A percentile compares a stretch with the other conserved stretches of the same genome.
These are phyloP conservation scores for Saitozyma podzolica DNA, from an alignment of 768 basidiomycete genomes.

Conservation along the genomic window DNA sequence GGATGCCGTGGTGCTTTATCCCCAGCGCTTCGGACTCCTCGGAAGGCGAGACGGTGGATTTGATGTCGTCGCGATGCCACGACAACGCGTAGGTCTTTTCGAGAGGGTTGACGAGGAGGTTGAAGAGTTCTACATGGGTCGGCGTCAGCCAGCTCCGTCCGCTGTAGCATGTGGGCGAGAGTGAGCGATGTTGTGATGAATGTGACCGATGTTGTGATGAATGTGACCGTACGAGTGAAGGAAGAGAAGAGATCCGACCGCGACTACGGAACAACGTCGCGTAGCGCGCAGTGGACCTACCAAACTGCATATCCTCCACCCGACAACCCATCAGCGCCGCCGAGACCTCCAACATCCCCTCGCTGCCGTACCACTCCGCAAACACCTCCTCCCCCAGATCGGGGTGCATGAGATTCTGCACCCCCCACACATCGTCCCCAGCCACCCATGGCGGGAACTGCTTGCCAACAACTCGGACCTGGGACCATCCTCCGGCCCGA, in stretches of 20 bases:
- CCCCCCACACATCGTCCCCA: constrained; percentile 71
- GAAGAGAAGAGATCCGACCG: too few relatives aligned
- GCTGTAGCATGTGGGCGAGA: too few relatives aligned
- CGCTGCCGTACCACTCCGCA: constrained; percentile 67
- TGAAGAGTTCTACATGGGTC: constrained; percentile 64
- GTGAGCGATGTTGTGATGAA: too few relatives aligned
- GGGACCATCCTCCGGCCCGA: constrained; percentile 64
- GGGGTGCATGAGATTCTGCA: constrained; percentile 81
- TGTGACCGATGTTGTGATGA: too few relatives aligned
- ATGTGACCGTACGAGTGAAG: too few relatives aligned
- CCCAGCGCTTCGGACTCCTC: constrained; percentile 64
- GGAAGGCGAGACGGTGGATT: constrained; percentile 60
- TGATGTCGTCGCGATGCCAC: constrained; percentile 78
- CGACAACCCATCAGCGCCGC: constrained; percentile 61
- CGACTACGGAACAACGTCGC: too few relatives aligned
- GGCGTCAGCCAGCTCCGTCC: too few relatives aligned
- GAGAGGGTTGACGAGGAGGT: constrained; percentile 70
- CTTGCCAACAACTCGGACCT: constrained; percentile 71
- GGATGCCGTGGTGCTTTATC: constrained; percentile 69
- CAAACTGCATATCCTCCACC: constrained; percentile 70
- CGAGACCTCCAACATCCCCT: constrained; percentile 56
- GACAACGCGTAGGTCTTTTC: constrained; percentile 68
- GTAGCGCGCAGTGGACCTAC: constrained; percentile 53
- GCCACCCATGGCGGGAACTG: constrained; percentile 74
- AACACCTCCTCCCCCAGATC: constrained; percentile 64